Percentiles rank a stretch among this genome's conserved stretches.
phyloP scores from a whole-genome alignment of 345 rosid species.

The Bruguiera sexangula region DNA sequence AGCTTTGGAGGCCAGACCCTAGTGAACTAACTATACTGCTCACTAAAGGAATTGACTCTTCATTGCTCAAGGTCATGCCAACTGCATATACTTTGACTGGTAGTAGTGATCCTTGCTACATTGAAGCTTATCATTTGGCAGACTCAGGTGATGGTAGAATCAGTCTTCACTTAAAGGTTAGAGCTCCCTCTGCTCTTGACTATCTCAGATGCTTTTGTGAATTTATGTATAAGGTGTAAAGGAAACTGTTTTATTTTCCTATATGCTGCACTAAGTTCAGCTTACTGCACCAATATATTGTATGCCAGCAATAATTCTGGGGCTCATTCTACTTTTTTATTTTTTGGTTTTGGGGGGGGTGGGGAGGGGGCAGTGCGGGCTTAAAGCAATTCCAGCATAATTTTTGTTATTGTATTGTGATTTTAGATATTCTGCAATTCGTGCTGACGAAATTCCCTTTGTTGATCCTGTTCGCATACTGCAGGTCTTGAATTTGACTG shows the following conservation, averaged over 20 bases:
- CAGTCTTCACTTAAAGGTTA: conserved; percentile 85
- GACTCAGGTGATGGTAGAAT: conserved; percentile 94
- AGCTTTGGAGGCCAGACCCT: conserved; percentile 98
- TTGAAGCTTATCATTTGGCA: conserved; percentile 95
- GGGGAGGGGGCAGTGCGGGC: too few relatives aligned
- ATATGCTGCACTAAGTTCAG: background rate
- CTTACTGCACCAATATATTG: background rate
- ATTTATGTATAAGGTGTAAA: background rate
- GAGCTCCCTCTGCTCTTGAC: background rate
- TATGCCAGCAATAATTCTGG: background rate
- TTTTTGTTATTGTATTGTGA: background rate
- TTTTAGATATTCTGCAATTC: background rate
- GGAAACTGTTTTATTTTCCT: background rate
- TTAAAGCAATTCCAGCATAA: background rate
- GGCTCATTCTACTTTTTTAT: too few relatives aligned
- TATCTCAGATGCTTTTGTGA: background rate
- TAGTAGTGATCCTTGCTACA: conserved; percentile 95
- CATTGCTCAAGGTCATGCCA: conserved; percentile 74
- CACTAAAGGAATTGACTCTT: conserved; percentile 70
- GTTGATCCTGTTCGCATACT: conserved; percentile 19
- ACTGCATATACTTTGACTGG: conserved; percentile 78
- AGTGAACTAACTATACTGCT: conserved; percentile 77
- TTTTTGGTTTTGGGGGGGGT: too few relatives aligned
- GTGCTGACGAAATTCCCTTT: conserved; percentile 8
- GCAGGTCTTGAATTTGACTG: conserved; percentile 93